A percentile compares a stretch with the other conserved stretches of the same genome.
Evolutionary conservation across 768 basidiomycete species (phyloP).

Genomic region (Sporobolomyces phaffii): DNA sequence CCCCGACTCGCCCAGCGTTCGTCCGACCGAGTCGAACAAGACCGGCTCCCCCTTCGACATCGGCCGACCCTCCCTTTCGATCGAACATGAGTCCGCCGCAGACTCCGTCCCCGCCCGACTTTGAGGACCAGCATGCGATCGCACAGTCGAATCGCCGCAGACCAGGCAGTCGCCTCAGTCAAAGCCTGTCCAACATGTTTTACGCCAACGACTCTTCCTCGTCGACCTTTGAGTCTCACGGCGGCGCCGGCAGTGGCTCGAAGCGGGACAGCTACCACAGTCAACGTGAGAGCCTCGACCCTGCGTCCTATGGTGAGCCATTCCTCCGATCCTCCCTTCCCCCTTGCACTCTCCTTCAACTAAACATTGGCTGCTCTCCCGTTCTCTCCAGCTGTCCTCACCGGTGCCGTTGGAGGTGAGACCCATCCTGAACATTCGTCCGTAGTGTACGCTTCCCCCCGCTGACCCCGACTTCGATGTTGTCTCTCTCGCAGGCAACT

Average conservation of each 20-base stretch:
- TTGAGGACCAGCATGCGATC: conserved; percentile 4
- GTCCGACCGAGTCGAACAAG: neutral
- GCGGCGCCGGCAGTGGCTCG: neutral
- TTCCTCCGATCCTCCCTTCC: neutral
- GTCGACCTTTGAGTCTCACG: conserved; percentile 1
- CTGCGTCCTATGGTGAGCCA: conserved; percentile 18
- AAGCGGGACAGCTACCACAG: conserved; percentile 14
- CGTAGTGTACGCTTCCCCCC: neutral
- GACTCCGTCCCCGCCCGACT: conserved; percentile 1
- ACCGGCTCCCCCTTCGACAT: neutral
- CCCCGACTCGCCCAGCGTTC: neutral
- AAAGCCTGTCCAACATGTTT: conserved; percentile 20
- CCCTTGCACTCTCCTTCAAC: neutral
- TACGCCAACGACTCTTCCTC: conserved; percentile 9
- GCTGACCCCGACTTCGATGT: neutral
- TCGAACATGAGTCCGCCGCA: conserved; percentile 8
- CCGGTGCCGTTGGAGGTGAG: conserved; percentile 31
- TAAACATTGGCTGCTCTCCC: neutral
- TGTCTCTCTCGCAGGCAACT: conserved; percentile 9
- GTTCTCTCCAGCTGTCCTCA: conserved; percentile 24
- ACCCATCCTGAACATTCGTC: neutral
- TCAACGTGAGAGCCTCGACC: conserved; percentile 19
- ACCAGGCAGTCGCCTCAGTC: conserved; percentile 11
- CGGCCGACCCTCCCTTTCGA: neutral
- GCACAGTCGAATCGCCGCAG: neutral